Percentiles rank a stretch among this genome's conserved stretches.
Conservation (phyloP, 352 stramenopile species). For the Phytophthora lateralis region DNA sequence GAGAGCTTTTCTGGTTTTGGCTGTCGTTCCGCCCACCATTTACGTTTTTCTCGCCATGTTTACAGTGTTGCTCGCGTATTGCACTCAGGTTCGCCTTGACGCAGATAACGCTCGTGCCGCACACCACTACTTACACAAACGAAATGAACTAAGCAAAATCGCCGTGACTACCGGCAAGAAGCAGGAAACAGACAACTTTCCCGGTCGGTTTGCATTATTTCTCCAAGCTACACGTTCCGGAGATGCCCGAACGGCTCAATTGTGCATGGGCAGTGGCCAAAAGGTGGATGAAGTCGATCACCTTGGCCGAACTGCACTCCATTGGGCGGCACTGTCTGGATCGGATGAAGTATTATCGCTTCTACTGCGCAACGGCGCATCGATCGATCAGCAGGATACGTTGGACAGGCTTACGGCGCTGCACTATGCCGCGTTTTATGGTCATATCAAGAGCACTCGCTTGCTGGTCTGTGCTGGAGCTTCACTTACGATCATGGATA, state of each 20-base stretch:
- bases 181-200: constrained; percentile 35
- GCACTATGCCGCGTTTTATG: constrained; percentile 80
- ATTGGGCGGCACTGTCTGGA: constrained; percentile 67
- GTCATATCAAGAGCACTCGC: constrained; percentile 72
- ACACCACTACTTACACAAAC: constrained; percentile 54
- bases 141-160: constrained; percentile 55
- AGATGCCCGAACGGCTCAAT: constrained; percentile 52
- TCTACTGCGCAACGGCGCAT: constrained; percentile 70
- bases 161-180: constrained; percentile 47
- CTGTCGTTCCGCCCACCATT: constrained; percentile 40
- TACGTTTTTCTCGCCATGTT: constrained; percentile 45
- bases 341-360: constrained; percentile 63
- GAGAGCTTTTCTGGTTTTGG: constrained; percentile 49
- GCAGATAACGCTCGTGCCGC: constrained; percentile 62
- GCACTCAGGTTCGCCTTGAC: constrained; percentile 54
- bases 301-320: constrained; percentile 65
- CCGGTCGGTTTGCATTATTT: constrained; percentile 67
- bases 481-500: constrained; percentile 53
- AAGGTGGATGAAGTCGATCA: constrained; percentile 66
- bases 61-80: constrained; percentile 55
- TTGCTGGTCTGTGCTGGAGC: constrained; percentile 64
- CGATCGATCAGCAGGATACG: constrained; percentile 60
- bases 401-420: constrained; percentile 67
- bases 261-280: constrained; percentile 68
- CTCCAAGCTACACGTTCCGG: constrained; percentile 55